A percentile compares a stretch with the other conserved stretches of the same genome.
Conservation (phyloP, 2,329 filamentous ascomycete species). For the Aspergillus udagawae region DNA sequence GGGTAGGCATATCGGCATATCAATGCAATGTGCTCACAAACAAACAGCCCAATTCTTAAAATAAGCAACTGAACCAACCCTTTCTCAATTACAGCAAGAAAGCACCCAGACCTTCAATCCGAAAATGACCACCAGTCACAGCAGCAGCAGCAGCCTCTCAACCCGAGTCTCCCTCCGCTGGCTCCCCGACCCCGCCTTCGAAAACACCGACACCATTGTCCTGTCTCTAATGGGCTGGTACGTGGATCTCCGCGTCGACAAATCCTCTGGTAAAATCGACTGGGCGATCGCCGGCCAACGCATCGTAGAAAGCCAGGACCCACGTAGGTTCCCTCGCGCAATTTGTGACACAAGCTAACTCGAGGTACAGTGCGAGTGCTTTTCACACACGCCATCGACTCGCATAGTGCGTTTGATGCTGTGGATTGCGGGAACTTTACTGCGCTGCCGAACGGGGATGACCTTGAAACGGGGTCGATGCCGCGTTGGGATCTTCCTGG, state of each 20-base stretch:
- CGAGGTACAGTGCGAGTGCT: conserved; percentile 26
- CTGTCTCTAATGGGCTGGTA: conserved; percentile 43
- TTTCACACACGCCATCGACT: conserved; percentile 40
- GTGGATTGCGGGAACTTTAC: conserved; percentile 37
- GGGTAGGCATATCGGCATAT: neutral
- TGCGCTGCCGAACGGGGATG: conserved; percentile 37
- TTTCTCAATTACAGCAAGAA: neutral
- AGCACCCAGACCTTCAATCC: neutral
- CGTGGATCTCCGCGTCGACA: conserved; percentile 41
- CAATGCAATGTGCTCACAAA: neutral
- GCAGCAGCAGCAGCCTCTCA: conserved; percentile 24
- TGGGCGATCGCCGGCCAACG: conserved; percentile 44
- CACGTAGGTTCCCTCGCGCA: conserved; percentile 24
- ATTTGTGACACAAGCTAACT: neutral
- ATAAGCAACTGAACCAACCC: neutral
- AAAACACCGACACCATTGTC: conserved; percentile 43
- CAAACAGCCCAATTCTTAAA: neutral
- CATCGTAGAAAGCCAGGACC: conserved; percentile 32
- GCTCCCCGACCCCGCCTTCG: conserved; percentile 37
- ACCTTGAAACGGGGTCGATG: conserved; percentile 39
- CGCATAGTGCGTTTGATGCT: conserved; percentile 29
- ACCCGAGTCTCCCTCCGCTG: conserved; percentile 43
- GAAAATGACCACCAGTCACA: conserved; percentile 1
- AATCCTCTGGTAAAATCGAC: conserved; percentile 32
- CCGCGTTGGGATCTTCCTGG: conserved; percentile 32